Evolutionary conservation across 2,329 filamentous ascomycete genomes (phyloP), one percentile per base, ranked within the genome.

Genomic region (Bipolaris zeicola): DNA sequence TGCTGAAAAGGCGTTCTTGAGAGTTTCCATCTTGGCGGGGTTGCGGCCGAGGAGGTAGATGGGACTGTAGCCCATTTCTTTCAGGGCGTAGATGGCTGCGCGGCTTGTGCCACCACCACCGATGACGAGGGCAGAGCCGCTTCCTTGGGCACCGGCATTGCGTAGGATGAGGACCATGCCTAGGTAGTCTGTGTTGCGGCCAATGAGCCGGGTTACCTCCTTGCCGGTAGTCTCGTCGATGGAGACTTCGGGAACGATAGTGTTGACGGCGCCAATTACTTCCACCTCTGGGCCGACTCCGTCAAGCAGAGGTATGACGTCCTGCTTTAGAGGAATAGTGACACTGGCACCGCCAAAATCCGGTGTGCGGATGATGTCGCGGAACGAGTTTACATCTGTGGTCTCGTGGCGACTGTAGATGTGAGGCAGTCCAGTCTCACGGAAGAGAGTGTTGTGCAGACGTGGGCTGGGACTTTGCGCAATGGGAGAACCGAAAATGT

Each of bases 101-200:
- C 95, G 87, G 0, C 92, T 91, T 5, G 95, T 99, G 22, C 95
- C 95, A 13, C 95, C 95, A 6, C 92, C 91, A 3, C 95, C 95
- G 51, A 99, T 86, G 13, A 98, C 91, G 63, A 97, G 85, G 24
- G 86, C 94, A 52, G 87, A 84, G 11, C 71, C 72, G 3, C 65
- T 63, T 22, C 72, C 69, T 61, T 68, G 67, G 5, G 70, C 73
- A 6, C 91, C 91, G 1, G 86, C 87, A 39, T 85, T 85, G 55
- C 84, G 86, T 18, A 99, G 84, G 3, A 91, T 88, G 65, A 89
- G 86, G 2, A 90, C 87, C 87, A 99, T 99, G 60, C 95, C 95
- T 69, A 87, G 85, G 89, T 92, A 99, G 79, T 99, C 95, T 11
- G 95, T 99, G 77, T 99, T 99, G 73, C 93, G 90, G 41, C 95